These are phyloP conservation scores for Phytophthora boehmeriae DNA, from an alignment of 352 stramenopile species.

Conservation along the genomic window DNA sequence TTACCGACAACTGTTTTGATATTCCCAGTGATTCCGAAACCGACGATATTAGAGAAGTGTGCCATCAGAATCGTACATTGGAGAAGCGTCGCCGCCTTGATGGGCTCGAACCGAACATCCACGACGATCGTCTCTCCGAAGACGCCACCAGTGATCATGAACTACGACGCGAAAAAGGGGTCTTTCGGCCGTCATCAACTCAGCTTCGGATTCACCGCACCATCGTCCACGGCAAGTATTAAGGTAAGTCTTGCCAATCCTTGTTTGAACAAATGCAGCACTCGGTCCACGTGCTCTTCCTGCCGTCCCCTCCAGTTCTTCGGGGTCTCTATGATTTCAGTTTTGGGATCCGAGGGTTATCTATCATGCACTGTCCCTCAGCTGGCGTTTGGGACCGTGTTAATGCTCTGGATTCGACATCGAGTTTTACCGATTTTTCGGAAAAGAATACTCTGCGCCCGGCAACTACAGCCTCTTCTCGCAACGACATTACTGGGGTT, in stretches of 20 bases:
- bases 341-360: conserved; percentile 2
- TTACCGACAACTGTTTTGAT: no score
- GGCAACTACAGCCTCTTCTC: neutral
- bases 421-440: no score
- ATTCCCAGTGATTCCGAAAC: no score
- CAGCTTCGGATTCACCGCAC: conserved; percentile 2
- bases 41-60: no score
- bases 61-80: no score
- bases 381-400: neutral
- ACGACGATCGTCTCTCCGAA: no score
- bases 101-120: no score
- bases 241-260: conserved; percentile 8
- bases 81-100: no score
- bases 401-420: neutral
- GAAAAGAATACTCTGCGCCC: conserved; percentile 1
- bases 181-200: conserved; percentile 1
- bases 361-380: conserved; percentile 4
- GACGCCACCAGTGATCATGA: neutral
- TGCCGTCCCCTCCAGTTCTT: conserved; percentile 2
- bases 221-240: neutral
- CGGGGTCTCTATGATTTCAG: conserved; percentile 6
- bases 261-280: conserved; percentile 14
- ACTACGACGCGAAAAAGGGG: neutral
- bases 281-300: no score
- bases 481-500: neutral